Percentiles rank a stretch among this genome's conserved stretches.
Evolutionary conservation across 805 yeast genomes (phyloP).

Genomic region (Ogataea saltuana): DNA sequence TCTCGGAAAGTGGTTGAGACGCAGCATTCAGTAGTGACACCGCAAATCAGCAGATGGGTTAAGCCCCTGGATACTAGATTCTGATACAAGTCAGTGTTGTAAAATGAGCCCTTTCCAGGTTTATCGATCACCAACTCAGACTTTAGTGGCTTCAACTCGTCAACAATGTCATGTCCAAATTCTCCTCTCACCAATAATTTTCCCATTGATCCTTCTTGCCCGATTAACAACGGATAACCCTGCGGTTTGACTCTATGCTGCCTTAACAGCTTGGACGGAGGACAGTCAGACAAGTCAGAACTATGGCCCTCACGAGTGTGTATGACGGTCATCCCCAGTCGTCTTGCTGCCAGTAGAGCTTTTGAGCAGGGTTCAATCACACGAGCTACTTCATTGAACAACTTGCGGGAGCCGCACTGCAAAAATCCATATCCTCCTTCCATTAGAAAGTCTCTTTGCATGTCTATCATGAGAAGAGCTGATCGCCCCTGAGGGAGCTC

Average conservation of each 20-base stretch:
- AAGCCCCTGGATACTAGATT: constrained; percentile 31
- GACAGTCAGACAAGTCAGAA: constrained; percentile 33
- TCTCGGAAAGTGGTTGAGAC: constrained; percentile 37
- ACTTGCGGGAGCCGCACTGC: constrained; percentile 17
- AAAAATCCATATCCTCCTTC: constrained; percentile 32
- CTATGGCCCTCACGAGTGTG: constrained; percentile 37
- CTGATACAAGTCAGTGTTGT: constrained; percentile 34
- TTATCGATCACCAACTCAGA: constrained; percentile 34
- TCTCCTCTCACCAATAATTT: constrained; percentile 33
- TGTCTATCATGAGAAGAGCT: constrained; percentile 35
- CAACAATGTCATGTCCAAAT: constrained; percentile 36
- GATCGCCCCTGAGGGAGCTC: constrained; percentile 19
- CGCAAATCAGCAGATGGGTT: constrained; percentile 32
- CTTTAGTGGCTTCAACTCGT: constrained; percentile 30
- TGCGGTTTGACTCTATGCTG: constrained; percentile 26
- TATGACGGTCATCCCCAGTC: constrained; percentile 31
- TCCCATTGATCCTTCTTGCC: constrained; percentile 37
- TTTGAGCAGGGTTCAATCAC: constrained; percentile 28
- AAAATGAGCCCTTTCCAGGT: constrained; percentile 37
- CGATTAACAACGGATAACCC: constrained; percentile 24
- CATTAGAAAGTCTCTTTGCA: constrained; percentile 36
- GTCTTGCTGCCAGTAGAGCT: constrained; percentile 29
- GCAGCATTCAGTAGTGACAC: constrained; percentile 39
- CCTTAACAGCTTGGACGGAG: constrained; percentile 30
- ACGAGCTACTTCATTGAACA: constrained; percentile 18